Percentiles rank a stretch among this genome's conserved stretches.
phyloP scores from a whole-genome alignment of 352 stramenopile genomes.

The Pythium grandisporangium region DNA sequence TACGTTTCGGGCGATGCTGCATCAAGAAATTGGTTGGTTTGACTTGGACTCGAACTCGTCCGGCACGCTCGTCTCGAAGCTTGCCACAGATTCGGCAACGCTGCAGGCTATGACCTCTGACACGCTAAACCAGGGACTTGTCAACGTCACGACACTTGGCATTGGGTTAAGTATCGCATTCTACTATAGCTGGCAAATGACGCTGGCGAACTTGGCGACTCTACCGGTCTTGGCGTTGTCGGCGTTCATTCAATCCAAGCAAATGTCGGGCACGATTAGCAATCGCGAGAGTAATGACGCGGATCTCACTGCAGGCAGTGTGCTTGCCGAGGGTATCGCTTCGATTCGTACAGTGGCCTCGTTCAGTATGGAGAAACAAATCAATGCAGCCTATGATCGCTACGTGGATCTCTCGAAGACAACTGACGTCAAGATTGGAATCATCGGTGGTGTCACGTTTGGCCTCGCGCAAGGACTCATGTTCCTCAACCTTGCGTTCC shows the following conservation, averaged over 20 bases:
- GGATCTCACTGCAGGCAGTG: background rate
- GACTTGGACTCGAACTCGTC: background rate
- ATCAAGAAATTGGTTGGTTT: background rate
- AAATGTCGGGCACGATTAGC: background rate
- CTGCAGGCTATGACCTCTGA: background rate
- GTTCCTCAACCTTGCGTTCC: background rate
- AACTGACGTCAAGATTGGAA: background rate
- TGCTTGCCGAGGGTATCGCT: background rate
- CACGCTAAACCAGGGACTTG: background rate
- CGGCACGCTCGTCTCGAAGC: background rate
- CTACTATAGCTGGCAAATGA: conserved; percentile 21
- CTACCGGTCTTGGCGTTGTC: background rate
- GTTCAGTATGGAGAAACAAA: background rate
- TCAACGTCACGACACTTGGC: background rate
- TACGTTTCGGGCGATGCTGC: background rate
- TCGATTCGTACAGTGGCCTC: background rate
- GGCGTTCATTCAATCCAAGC: background rate
- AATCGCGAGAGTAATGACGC: background rate
- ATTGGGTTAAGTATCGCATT: background rate
- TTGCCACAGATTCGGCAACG: background rate
- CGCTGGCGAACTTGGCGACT: background rate
- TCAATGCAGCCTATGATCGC: background rate
- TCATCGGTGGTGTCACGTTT: background rate
- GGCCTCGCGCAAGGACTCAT: background rate
- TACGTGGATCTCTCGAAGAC: background rate